These are phyloP conservation scores for Candida sakaeoensis DNA, from an alignment of 805 yeast species.

Conservation along the genomic window DNA sequence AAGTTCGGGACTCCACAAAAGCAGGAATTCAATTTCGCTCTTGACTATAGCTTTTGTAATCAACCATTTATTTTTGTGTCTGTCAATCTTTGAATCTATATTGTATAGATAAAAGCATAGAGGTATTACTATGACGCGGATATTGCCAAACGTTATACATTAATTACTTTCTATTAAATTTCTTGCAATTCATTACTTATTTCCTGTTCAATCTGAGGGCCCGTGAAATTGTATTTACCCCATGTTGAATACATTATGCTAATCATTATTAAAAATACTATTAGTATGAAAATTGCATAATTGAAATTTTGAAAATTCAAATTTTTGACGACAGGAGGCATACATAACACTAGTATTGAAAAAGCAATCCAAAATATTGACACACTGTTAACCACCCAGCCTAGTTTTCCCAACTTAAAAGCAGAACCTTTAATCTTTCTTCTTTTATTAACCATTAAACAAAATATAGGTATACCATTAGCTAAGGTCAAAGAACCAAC, in stretches of 20 bases:
- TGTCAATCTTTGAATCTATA: no score
- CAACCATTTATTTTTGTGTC: no score
- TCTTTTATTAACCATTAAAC: slow-evolving; percentile 58
- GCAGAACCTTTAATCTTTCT: slow-evolving; percentile 63
- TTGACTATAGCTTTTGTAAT: no score
- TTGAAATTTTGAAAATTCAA: slow-evolving; percentile 46
- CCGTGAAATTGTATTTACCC: slow-evolving; percentile 61
- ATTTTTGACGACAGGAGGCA: slow-evolving; percentile 58
- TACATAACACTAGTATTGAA: slow-evolving; percentile 59
- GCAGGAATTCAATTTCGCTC: no score
- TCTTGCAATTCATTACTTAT: slow-evolving; percentile 13
- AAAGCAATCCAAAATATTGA: slow-evolving; percentile 59
- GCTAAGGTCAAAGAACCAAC: slow-evolving; percentile 73
- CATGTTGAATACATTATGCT: slow-evolving; percentile 51
- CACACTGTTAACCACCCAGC: slow-evolving; percentile 58
- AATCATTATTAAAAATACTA: slow-evolving; percentile 44
- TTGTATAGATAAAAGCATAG: no score
- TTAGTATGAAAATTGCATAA: slow-evolving; percentile 63
- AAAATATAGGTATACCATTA: slow-evolving; percentile 69
- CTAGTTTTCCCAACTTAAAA: slow-evolving; percentile 58
- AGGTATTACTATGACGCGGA: no score
- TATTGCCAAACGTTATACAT: no score
- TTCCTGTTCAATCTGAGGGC: slow-evolving; percentile 54
- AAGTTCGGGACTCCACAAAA: no score
- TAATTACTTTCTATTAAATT: slow-evolving; percentile 35